Percentiles rank a stretch among this genome's conserved stretches.
Conservation (phyloP, 2,329 filamentous ascomycete genomes). For the Xylariaceae sp. region DNA sequence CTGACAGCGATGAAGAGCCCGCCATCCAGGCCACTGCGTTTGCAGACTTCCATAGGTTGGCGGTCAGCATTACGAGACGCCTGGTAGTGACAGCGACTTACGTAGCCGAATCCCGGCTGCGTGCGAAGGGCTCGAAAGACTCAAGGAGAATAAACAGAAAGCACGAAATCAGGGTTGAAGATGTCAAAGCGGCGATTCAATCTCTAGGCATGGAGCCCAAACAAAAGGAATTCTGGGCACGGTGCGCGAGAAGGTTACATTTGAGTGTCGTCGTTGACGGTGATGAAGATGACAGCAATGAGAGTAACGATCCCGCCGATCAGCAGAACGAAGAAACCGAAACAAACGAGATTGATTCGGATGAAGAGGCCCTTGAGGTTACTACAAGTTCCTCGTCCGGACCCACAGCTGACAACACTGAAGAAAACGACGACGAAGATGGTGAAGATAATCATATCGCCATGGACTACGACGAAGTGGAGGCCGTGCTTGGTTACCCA, state of each 20-base stretch:
- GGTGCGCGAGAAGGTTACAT: slow-evolving; percentile 44
- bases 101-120: slow-evolving; percentile 63
- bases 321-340: slow-evolving; percentile 6
- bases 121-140: slow-evolving; percentile 39
- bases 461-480: slow-evolving; percentile 43
- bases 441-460: slow-evolving; percentile 11
- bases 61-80: slow-evolving; percentile 61
- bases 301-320: slow-evolving; percentile 30
- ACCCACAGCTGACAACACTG: slow-evolving; percentile 12
- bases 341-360: slow-evolving; percentile 1
- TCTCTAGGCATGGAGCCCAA: slow-evolving; percentile 42
- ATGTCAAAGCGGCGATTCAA: slow-evolving; percentile 46
- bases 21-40: slow-evolving; percentile 70
- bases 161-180: slow-evolving; percentile 37
- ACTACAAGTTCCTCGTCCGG: not conserved
- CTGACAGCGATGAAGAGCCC: slow-evolving; percentile 50
- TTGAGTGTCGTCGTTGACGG: slow-evolving; percentile 43
- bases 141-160: slow-evolving; percentile 18
- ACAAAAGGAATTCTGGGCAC: slow-evolving; percentile 42
- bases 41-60: slow-evolving; percentile 67
- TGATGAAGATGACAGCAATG: slow-evolving; percentile 23
- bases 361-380: not conserved
- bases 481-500: slow-evolving; percentile 34
- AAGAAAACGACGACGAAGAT: slow-evolving; percentile 19
- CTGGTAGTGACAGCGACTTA: slow-evolving; percentile 65